Conservation (phyloP, 192 early-diverging fungal species). For the Coemansia sp. region DNA sequence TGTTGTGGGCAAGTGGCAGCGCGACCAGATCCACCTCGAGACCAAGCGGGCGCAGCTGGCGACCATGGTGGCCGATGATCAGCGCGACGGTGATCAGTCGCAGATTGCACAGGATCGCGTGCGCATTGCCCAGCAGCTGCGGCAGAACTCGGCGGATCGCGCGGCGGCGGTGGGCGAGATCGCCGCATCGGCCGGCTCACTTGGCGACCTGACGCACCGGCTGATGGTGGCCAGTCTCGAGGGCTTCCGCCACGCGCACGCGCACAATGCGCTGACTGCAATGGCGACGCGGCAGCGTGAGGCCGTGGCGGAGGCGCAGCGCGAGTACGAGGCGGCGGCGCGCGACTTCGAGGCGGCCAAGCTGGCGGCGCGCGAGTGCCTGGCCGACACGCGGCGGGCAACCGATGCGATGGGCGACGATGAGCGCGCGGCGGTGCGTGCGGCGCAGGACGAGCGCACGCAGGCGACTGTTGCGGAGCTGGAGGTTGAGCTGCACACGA, state of each 20-base stretch:
- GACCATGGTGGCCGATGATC: conserved; percentile 21
- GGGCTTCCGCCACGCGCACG: conserved; percentile 11
- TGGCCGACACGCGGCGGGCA: conserved; percentile 59
- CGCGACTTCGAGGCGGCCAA: conserved; percentile 55
- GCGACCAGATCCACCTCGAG: conserved; percentile 24
- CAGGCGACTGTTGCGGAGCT: conserved; percentile 61
- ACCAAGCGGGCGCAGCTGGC: conserved; percentile 32
- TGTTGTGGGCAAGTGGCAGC: conserved; percentile 18
- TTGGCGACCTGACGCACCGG: conserved; percentile 13
- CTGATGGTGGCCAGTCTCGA: conserved; percentile 13
- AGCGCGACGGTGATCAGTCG: conserved; percentile 11
- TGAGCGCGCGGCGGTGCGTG: conserved; percentile 47
- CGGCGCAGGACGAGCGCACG: conserved; percentile 49
- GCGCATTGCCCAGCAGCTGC: conserved; percentile 11
- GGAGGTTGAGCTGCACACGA: conserved; percentile 59
- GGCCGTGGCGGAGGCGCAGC: conserved; percentile 35
- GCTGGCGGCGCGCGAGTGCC: conserved; percentile 35
- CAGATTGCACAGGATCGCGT: conserved; percentile 8
- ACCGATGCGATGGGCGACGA: conserved; percentile 58
- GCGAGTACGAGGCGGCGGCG: conserved; percentile 48
- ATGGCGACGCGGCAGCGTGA: conserved; percentile 34
- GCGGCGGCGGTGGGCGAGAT: conserved; percentile 16
- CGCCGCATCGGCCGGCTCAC: neutral
- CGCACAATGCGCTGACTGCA: conserved; percentile 16
- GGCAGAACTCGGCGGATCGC: conserved; percentile 23